phyloP scores from a whole-genome alignment of 306 rosid genomes.

The Glycine latifolia region DNA sequence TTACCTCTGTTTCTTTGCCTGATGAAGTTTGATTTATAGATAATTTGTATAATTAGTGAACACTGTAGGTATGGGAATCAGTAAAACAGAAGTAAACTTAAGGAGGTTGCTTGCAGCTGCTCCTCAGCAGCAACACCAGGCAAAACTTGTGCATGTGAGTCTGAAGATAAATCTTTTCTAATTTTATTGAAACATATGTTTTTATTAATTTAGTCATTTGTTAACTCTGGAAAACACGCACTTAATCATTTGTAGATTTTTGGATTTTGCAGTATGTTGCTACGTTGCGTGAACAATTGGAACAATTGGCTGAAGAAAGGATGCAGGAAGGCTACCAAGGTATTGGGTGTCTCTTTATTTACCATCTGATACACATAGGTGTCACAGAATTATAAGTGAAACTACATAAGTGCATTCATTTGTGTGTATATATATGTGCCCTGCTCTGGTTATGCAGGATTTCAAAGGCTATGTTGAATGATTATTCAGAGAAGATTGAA shows the following conservation, averaged over 20 bases:
- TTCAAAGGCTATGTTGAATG: conserved; percentile 78
- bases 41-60: conserved; percentile 11
- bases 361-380: conserved; percentile 14
- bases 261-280: conserved; percentile 73
- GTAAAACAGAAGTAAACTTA: conserved; percentile 88
- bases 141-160: conserved; percentile 87
- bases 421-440: conserved; percentile 22
- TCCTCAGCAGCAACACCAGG: conserved; percentile 84
- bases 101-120: conserved; percentile 87
- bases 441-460: conserved; percentile 57
- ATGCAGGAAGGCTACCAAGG: conserved; percentile 85
- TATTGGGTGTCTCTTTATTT: conserved; percentile 37
- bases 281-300: conserved; percentile 83
- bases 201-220: conserved; percentile 30
- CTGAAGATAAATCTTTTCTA: conserved; percentile 35
- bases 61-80: conserved; percentile 70
- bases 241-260: conserved; percentile 28
- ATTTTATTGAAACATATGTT: conserved; percentile 6
- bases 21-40: conserved; percentile 20
- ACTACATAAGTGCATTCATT: conserved; percentile 7
- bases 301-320: conserved; percentile 86
- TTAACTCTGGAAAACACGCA: conserved; percentile 16
- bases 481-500: conserved; percentile 87
- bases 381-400: conserved; percentile 20
- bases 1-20: conserved; percentile 14